Base-by-base conservation (phyloP, 2,329 filamentous ascomycete genomes). In the Talaromyces sp. region DNA sequence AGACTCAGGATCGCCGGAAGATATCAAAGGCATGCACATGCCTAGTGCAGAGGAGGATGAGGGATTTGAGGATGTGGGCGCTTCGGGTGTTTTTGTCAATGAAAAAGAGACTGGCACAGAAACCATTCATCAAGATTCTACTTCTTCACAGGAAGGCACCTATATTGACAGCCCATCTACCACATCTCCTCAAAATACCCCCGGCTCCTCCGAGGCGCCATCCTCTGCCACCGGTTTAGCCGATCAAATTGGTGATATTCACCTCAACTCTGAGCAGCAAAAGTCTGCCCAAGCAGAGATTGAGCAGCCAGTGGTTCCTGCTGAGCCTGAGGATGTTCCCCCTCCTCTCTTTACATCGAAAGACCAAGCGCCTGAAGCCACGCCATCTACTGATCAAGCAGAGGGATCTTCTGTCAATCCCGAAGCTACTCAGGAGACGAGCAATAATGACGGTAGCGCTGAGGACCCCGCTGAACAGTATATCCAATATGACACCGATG, bases 41-140 rank as follows among this genome's bases (percentile, higher is more conserved):
- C 89, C 88, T 47, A 95, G 94, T 65, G 86, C 84, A 14, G 87
- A 88, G 11, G 91, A 96, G 60, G 90, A 94, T 58, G 94, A 97
- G 68, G 90, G 90, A 1, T 97, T 97, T 66, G 94, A 99, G 70
- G 91, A 96, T 72, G 92, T 97, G 9, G 79, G 79, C 41, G 78
- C 80, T 20, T 82, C 83, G 41, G 87, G 86, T 27, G 88, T 91
- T 54, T 82, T 91, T 63, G 84, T 84, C 16, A 89, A 92, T 56
- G 87, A 90, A 46, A 84, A 82, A 2, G 85, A 88, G 53, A 81
- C 86, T 60, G 86, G 86, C 67, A 78, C 77, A 51, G 52, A 43
- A 42, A 16, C 24, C 13, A 42, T 27, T n/a, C 4, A 40, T 17
- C 32, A 16, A n/a, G 35, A 47, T 22, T 16, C 40, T 19, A 30